phyloP scores from a whole-genome alignment of 148 eudicot genomes.

The Silene latifolia region DNA sequence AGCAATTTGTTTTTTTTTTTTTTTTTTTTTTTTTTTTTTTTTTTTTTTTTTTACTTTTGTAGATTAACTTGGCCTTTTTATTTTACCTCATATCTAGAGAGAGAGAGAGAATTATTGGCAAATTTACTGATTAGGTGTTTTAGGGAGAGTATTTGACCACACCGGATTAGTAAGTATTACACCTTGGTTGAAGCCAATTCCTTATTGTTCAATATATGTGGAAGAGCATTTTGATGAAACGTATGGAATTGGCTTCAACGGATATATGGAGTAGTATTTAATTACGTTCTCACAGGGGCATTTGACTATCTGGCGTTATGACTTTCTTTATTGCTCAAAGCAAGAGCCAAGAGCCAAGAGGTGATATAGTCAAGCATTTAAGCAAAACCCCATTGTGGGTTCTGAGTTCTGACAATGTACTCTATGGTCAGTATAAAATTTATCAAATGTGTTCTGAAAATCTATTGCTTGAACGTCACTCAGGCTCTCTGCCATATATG shows the following conservation, averaged over 20 bases:
- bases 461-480: slow-evolving; percentile 22
- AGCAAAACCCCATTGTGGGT: neutral
- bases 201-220: no score
- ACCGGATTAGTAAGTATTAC: no score
- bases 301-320: neutral
- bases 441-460: neutral
- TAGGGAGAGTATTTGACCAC: no score
- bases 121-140: neutral
- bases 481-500: slow-evolving; percentile 2
- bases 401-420: neutral
- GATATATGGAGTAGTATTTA: no score
- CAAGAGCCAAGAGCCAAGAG: no score
- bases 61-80: neutral
- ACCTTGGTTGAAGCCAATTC: no score
- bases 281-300: no score
- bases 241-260: no score
- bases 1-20: no score
- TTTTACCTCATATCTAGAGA: neutral
- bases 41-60: neutral
- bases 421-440: neutral
- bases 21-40: no score
- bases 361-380: neutral
- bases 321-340: neutral
- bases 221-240: no score
- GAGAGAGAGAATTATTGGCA: neutral